Conservation (phyloP, 1,284 basidiomycete genomes). For the Sporisorium scitamineum region DNA sequence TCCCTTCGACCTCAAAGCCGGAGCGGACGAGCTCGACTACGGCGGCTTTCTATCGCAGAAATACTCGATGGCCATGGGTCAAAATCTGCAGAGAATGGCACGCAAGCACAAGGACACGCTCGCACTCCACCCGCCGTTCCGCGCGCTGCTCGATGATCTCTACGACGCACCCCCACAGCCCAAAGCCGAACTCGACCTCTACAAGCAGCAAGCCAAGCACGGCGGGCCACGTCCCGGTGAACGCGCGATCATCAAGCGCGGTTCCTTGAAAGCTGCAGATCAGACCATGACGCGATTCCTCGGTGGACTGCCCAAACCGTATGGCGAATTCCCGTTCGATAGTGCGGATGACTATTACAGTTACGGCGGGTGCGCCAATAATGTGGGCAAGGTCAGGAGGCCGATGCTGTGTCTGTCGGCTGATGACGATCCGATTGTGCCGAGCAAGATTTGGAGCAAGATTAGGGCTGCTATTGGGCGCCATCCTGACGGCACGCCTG, state of each 20-base stretch:
- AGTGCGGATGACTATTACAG: constrained; percentile 84
- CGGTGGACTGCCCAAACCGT: constrained; percentile 76
- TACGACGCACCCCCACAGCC: constrained; percentile 49
- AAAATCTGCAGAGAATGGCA: constrained; percentile 75
- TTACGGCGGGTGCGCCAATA: constrained; percentile 55
- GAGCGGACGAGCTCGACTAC: constrained; percentile 73
- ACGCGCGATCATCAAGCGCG: constrained; percentile 32
- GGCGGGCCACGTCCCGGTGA: constrained; percentile 36
- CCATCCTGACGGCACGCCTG: constrained; percentile 39
- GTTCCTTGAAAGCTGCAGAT: constrained; percentile 71
- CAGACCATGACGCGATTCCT: constrained; percentile 78
- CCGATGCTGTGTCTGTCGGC: constrained; percentile 83
- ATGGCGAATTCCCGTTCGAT: constrained; percentile 65
- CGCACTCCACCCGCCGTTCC: constrained; percentile 57
- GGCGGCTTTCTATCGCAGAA: constrained; percentile 75
- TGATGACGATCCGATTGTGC: constrained; percentile 88
- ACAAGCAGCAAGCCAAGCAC: constrained; percentile 41
- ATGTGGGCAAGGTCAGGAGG: constrained; percentile 56
- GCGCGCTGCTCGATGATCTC: constrained; percentile 46
- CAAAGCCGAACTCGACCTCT: constrained; percentile 39
- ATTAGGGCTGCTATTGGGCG: constrained; percentile 50
- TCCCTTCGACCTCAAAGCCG: constrained; percentile 79
- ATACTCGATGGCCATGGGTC: constrained; percentile 86
- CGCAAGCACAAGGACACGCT: constrained; percentile 55
- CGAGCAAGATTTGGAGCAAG: constrained; percentile 44